Base-by-base conservation (phyloP, 495 filamentous ascomycete species). In the Lophium mytilinum region DNA sequence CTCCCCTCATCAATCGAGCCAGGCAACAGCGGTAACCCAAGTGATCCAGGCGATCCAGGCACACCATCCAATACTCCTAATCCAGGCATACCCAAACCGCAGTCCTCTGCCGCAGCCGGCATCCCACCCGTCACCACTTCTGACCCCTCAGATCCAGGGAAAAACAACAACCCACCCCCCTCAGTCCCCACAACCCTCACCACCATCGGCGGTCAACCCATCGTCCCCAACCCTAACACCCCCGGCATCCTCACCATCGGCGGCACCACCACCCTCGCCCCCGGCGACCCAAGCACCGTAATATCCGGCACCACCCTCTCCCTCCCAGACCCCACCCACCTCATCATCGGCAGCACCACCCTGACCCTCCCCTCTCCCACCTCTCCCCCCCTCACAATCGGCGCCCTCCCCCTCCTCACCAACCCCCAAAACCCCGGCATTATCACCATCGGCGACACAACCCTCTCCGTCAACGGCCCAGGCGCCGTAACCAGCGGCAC, bases 111-210 rank as follows among this genome's bases (percentile, higher is more conserved):
- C 21, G 45, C 18, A 14, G 18, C 6, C 9, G 45, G 17, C 15
- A 19, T 48, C 33, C 45, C 45, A 1, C 45, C 45, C 12, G 9
- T 30, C n/a, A 55, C 45, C 6, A 18, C 8, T 9, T 9, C 19
- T 15, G 19, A 37, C 46, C 40, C 41, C 3, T 9, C 37, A 19
- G 14, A 14, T 15, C 37, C 39, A 37, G 41, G 35, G 9, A 24
- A 11, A 34, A 34, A n/a, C 15, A 37, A 30, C 7, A 39, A 18
- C 1, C 36, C 54, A 1, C 43, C 36, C n/a, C 47, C 49, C 34
- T 33, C 37, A 3, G 37, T 19, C 21, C 57, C 52, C 41, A 60
- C 51, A 50, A 60, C 52, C 4, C 51, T 60, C 36, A 52, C 24
- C 21, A 60, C 57, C 15, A 36, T 60, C 12, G 57, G 57, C 18